Evolutionary conservation across 106 monocot genomes (phyloP).

Genomic region (Platanthera zijinensis): DNA sequence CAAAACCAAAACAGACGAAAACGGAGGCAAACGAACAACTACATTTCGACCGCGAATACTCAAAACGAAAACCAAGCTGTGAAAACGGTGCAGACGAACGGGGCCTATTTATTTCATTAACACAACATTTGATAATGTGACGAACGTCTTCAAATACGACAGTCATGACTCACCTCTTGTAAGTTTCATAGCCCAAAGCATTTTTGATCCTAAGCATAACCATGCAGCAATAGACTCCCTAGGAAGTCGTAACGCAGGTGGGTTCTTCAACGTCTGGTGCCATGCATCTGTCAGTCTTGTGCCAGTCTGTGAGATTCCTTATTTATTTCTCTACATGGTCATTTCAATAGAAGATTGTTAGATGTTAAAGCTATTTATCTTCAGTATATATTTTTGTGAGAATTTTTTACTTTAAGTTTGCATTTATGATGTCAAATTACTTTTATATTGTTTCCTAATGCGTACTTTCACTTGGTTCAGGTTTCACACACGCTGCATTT

Average conservation of each 20-base stretch:
- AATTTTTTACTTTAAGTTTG: neutral
- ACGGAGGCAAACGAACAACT: no score
- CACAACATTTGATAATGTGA: neutral
- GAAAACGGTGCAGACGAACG: no score
- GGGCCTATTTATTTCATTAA: no score
- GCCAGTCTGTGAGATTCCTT: neutral
- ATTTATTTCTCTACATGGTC: no score
- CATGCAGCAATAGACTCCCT: neutral
- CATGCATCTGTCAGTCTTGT: neutral
- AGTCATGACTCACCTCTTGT: no score
- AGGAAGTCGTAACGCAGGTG: neutral
- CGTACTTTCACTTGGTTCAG: slow-evolving; percentile 30
- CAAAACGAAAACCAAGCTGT: no score
- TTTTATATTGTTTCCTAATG: slow-evolving; percentile 4
- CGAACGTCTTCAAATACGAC: no score
- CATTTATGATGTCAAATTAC: neutral
- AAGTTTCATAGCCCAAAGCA: neutral
- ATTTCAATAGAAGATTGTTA: no score
- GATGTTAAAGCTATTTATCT: neutral
- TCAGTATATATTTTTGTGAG: neutral
- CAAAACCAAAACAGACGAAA: no score
- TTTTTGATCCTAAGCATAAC: neutral
- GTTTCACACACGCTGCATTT: slow-evolving; percentile 92
- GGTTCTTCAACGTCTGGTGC: neutral
- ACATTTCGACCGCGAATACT: no score